phyloP scores from a whole-genome alignment of 179 eudicot species.

The Nepenthes alata region DNA sequence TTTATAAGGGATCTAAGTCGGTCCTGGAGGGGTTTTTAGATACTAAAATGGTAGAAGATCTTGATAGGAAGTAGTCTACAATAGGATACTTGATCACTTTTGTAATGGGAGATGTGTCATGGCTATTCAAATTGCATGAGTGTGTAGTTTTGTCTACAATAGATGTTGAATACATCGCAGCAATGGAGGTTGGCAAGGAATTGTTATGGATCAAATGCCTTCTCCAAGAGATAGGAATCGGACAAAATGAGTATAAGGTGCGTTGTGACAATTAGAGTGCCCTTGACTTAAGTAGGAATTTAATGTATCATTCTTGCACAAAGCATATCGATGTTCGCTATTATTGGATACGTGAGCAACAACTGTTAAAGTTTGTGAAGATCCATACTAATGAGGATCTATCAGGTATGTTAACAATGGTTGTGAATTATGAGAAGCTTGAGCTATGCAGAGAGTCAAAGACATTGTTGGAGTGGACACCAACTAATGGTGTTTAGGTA shows the following conservation, averaged over 20 bases:
- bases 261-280: not conserved
- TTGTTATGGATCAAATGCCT: not conserved
- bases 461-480: too few relatives aligned
- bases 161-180: not conserved
- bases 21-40: not conserved
- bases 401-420: not conserved
- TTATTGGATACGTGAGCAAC: not conserved
- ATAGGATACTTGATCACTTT: not conserved
- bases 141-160: not conserved
- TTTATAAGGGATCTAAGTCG: not conserved
- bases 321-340: constrained; percentile 2
- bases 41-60: not conserved
- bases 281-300: not conserved
- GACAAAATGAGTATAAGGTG: not conserved
- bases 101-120: not conserved
- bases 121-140: not conserved
- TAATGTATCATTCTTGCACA: not conserved
- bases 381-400: not conserved
- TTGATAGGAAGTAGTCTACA: not conserved
- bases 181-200: not conserved
- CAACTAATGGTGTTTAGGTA: too few relatives aligned
- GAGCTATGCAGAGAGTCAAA: too few relatives aligned
- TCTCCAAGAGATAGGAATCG: not conserved
- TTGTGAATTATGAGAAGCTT: constrained; percentile 30
- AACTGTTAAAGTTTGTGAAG: not conserved